These are phyloP conservation scores for Podila clonocystis DNA, from an alignment of 192 early-diverging fungal species.

Conservation along the genomic window DNA sequence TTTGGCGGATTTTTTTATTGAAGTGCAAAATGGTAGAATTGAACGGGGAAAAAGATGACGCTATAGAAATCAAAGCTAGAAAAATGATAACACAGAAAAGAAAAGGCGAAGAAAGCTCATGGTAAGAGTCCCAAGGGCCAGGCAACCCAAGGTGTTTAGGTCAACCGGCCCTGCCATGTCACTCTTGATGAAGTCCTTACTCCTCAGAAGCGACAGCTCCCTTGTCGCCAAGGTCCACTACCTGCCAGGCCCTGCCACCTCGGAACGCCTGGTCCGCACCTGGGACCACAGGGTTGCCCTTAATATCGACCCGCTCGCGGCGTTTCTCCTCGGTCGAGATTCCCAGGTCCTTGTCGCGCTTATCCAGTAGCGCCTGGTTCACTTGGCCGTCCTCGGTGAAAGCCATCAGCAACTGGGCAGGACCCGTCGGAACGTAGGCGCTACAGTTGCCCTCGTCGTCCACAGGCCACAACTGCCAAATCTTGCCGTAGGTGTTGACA, in stretches of 20 bases:
- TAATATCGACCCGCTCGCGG: constrained; percentile 13
- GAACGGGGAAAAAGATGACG: too few species aligned
- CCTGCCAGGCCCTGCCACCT: constrained; percentile 18
- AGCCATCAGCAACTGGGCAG: constrained; percentile 56
- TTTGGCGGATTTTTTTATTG: neutral
- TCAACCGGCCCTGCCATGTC: too few species aligned
- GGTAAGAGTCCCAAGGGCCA: too few species aligned
- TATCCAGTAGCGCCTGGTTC: constrained; percentile 19
- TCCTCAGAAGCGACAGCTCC: neutral
- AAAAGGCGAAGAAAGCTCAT: neutral
- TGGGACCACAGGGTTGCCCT: constrained; percentile 14
- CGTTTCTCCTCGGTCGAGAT: constrained; percentile 33
- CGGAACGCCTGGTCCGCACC: constrained; percentile 24
- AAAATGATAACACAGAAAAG: neutral
- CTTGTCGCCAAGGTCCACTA: constrained; percentile 11
- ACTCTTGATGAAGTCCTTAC: neutral
- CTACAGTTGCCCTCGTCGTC: constrained; percentile 57
- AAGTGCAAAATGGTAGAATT: neutral
- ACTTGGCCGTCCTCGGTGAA: constrained; percentile 57
- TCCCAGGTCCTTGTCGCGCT: constrained; percentile 34
- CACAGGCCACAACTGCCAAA: constrained; percentile 64
- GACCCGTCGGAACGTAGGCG: constrained; percentile 30
- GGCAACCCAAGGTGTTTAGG: neutral
- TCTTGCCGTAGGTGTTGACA: constrained; percentile 60
- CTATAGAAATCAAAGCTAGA: too few species aligned